Conservation (phyloP, 306 rosid genomes). For the Vachellia pachyceras region DNA sequence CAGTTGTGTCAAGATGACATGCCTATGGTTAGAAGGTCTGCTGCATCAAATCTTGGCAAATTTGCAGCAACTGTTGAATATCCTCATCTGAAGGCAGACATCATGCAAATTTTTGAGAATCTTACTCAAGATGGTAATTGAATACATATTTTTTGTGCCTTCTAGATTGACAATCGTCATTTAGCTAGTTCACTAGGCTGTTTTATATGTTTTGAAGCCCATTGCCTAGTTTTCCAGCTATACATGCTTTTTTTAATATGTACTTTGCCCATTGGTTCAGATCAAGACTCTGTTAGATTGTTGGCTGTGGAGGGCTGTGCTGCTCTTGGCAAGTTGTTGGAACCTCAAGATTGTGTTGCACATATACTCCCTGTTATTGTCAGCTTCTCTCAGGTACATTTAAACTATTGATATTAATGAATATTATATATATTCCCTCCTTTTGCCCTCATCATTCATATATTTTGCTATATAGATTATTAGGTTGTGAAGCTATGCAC, state of each 20-base stretch:
- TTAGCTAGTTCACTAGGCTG: conserved; percentile 22
- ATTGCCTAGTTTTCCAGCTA: conserved; percentile 23
- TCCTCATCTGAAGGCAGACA: conserved; percentile 81
- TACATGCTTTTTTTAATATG: conserved; percentile 13
- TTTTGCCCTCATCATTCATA: neutral
- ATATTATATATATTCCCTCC: neutral
- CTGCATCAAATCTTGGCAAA: conserved; percentile 95
- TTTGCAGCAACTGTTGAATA: conserved; percentile 95
- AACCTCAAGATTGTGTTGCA: conserved; percentile 91
- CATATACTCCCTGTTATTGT: conserved; percentile 96
- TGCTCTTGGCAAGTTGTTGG: conserved; percentile 91
- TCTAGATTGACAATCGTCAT: conserved; percentile 9
- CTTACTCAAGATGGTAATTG: conserved; percentile 90
- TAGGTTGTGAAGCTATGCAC: conserved; percentile 14
- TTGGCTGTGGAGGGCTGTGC: conserved; percentile 98
- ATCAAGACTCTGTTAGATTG: conserved; percentile 96
- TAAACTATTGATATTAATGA: neutral
- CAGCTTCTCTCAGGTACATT: conserved; percentile 91
- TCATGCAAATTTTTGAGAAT: conserved; percentile 91
- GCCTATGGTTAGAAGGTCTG: conserved; percentile 99
- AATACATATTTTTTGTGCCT: conserved; percentile 27
- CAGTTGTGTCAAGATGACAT: conserved; percentile 98
- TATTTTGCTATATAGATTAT: neutral
- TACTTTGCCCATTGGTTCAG: conserved; percentile 49
- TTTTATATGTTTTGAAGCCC: conserved; percentile 22